Percentiles rank a stretch among this genome's conserved stretches.
Evolutionary conservation across 163 green algal genomes (phyloP).

Genomic region (Coccomyxa subellipsoidea): DNA sequence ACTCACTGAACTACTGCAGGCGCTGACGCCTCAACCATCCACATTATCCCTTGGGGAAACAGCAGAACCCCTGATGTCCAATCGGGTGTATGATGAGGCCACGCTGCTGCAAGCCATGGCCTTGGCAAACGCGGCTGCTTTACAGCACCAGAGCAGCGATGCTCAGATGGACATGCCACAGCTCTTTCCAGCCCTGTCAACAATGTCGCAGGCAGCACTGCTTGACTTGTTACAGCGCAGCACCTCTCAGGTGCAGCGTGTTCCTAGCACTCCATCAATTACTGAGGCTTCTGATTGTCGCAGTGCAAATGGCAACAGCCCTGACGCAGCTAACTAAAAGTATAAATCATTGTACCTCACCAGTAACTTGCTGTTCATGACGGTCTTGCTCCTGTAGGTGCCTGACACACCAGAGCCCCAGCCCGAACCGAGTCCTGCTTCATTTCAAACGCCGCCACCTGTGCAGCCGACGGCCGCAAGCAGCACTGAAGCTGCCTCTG

Average conservation of each 20-base stretch:
- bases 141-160: not conserved
- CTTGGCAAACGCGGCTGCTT: not conserved
- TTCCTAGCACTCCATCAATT: no score
- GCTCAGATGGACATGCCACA: not conserved
- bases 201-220: not conserved
- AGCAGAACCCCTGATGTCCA: not conserved
- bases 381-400: no score
- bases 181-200: not conserved
- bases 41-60: not conserved
- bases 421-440: not conserved
- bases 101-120: not conserved
- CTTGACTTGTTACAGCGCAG: not conserved
- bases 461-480: not conserved
- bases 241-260: not conserved
- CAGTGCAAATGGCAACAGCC: no score
- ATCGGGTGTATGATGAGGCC: not conserved
- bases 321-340: no score
- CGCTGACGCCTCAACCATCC: not conserved
- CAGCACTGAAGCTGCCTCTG: not conserved
- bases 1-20: not conserved
- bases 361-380: no score
- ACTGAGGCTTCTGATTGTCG: no score
- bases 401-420: not conserved
- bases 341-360: no score
- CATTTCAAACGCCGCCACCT: not conserved